Percentiles rank a stretch among this genome's conserved stretches.
Evolutionary conservation across 2,329 filamentous ascomycete species (phyloP).

Genomic region (Apiospora marii): DNA sequence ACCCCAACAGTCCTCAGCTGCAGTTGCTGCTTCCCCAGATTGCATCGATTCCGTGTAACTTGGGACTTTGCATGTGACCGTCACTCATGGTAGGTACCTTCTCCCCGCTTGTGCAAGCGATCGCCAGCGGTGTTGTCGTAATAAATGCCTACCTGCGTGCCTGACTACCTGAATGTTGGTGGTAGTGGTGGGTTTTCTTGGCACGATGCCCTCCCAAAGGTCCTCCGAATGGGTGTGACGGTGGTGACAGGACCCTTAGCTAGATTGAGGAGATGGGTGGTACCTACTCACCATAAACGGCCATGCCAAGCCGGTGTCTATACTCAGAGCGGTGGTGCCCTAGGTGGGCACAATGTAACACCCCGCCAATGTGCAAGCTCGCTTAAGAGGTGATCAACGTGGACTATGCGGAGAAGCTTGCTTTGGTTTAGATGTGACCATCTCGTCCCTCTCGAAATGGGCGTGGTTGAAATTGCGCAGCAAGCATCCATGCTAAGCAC

Average conservation of each 20-base stretch:
- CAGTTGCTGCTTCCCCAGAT: not conserved
- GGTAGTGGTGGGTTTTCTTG: not conserved
- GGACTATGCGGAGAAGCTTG: slow-evolving; percentile 8
- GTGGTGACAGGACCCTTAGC: slow-evolving; percentile 27
- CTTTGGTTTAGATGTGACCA: not conserved
- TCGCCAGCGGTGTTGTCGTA: not conserved
- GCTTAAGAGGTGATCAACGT: not conserved
- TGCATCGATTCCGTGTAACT: not conserved
- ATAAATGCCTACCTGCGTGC: not conserved
- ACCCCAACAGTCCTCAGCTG: not conserved
- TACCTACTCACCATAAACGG: not conserved
- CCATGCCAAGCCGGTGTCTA: slow-evolving; percentile 17
- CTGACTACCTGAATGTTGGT: not conserved
- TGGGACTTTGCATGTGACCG: slow-evolving; percentile 1
- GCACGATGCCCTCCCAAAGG: slow-evolving; percentile 10
- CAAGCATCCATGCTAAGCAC: not conserved
- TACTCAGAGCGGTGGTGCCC: slow-evolving; percentile 19
- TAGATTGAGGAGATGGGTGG: slow-evolving; percentile 30
- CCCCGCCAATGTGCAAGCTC: slow-evolving; percentile 31
- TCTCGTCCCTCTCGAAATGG: not conserved
- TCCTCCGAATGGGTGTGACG: not conserved
- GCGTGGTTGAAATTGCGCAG: not conserved
- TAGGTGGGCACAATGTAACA: slow-evolving; percentile 34
- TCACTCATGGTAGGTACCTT: not conserved
- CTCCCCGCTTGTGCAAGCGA: not conserved